Base-by-base conservation (phyloP, 306 rosid genomes). In the Lupinus albus region DNA sequence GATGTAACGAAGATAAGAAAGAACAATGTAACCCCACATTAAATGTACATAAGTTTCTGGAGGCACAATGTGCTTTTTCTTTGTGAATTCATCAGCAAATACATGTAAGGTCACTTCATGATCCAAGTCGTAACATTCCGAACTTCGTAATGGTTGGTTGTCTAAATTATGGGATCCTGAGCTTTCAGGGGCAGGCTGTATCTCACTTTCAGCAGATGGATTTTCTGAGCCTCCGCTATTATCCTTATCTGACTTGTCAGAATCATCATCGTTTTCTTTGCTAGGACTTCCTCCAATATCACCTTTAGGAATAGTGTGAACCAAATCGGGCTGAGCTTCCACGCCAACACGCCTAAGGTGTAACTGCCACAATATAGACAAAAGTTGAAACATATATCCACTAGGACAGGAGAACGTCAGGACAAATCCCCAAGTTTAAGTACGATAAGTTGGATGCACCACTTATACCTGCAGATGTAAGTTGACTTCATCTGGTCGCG, bases 401-500 rank as follows among this genome's bases (percentile, higher is more conserved):
- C 9, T 44, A 55, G 38, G 47, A 44, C 7, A 55, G 18, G 20
- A 59, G 30, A 25, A 28, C 30, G 30, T 46, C 48, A 70, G 35
- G 55, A 51, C 8, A 6, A 48, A 21, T n/a, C 36, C 45, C 52
- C 54, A 59, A 30, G 61, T 17, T 50, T 51, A 44, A 49, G 38
- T 14, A 61, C 64, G 60, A 8, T 60, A 61, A 32, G 50, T 46
- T 17, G 38, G 64, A 53, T 53, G 61, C 4, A 25, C 41, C 35
- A 32, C 68, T 45, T 50, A 36, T 73, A 89, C 99, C 96, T 90
- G 99, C 79, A 93, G 94, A 74, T 93, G 97, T 62, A 93, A 81
- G 87, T 93, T 93, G 74, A 93, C 97, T 88, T 93, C 99, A 81
- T 93, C 99, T 2, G 99, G 94, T 21, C 99, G 96, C 1, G 99